Percentiles rank a stretch among this genome's conserved stretches.
Conservation (phyloP, 2,329 filamentous ascomycete genomes). For the Fusarium buharicum region DNA sequence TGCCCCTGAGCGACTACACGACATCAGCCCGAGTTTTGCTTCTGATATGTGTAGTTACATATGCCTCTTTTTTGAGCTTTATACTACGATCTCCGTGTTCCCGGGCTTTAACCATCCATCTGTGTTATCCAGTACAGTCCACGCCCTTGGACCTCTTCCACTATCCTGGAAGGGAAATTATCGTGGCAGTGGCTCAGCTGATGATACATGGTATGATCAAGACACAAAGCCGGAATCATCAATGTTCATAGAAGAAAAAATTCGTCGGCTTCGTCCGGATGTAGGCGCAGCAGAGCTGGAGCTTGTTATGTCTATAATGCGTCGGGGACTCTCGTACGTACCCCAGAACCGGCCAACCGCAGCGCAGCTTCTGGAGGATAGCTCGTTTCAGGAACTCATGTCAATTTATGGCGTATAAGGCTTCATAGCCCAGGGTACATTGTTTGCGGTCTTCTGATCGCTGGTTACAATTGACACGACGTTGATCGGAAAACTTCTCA, state of each 20-base stretch:
- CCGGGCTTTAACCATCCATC: background rate
- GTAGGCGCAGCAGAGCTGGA: background rate
- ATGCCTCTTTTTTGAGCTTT: slow-evolving; percentile 25
- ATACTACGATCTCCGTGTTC: slow-evolving; percentile 10
- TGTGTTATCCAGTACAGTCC: slow-evolving; percentile 3
- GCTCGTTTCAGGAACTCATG: too few relatives aligned
- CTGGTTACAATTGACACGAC: background rate
- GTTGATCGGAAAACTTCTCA: too few relatives aligned
- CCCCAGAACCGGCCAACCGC: too few relatives aligned
- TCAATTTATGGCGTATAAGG: too few relatives aligned
- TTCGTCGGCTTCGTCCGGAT: background rate
- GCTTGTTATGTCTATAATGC: background rate
- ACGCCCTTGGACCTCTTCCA: slow-evolving; percentile 21
- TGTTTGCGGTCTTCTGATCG: background rate
- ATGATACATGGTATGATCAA: slow-evolving; percentile 21
- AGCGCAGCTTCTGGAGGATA: too few relatives aligned
- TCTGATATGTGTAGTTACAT: slow-evolving; percentile 34
- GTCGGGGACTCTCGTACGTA: too few relatives aligned
- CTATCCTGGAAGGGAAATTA: slow-evolving; percentile 19
- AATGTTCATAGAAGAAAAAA: slow-evolving; percentile 8
- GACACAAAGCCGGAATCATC: background rate
- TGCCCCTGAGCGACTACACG: slow-evolving; percentile 27
- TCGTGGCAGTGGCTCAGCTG: background rate
- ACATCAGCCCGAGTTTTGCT: slow-evolving; percentile 13
- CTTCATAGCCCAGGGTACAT: too few relatives aligned